Conservation (phyloP, 192 early-diverging fungal species). For the Backusella sp. region DNA sequence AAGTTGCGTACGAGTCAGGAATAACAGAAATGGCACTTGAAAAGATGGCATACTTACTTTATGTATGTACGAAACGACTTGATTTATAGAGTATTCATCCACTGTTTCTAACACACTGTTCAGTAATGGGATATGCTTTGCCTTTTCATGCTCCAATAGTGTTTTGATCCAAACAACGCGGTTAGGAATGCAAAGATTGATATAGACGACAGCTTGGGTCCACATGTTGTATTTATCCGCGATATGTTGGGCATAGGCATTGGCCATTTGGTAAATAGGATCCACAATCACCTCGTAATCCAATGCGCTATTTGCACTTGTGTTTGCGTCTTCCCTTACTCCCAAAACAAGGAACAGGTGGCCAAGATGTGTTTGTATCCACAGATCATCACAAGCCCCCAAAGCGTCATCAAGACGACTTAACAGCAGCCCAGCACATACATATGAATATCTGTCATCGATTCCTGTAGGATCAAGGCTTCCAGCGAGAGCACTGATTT, state of each 20-base stretch:
- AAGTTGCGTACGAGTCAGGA: not conserved
- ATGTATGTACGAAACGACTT: not conserved
- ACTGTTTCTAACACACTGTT: not conserved
- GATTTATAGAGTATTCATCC: not conserved
- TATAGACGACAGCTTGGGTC: constrained; percentile 17
- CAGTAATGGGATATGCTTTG: not conserved
- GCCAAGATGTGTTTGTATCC: constrained; percentile 20
- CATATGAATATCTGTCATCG: not conserved
- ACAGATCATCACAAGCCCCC: not conserved
- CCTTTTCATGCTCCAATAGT: not conserved
- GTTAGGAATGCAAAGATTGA: constrained; percentile 10
- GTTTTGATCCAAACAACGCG: constrained; percentile 10
- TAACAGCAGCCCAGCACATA: not conserved
- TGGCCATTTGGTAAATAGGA: constrained; percentile 14
- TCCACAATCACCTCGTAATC: constrained; percentile 1
- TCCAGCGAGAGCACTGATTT: not conserved
- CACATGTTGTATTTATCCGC: constrained; percentile 13
- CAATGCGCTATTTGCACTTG: not conserved
- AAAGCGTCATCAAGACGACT: not conserved
- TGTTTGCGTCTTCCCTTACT: not conserved
- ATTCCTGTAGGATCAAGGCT: not conserved
- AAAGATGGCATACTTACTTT: not conserved
- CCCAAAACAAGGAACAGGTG: constrained; percentile 9
- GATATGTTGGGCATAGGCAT: constrained; percentile 10
- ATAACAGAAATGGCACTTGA: no score